Evolutionary conservation across 257 asterid genomes (phyloP), one percentile per base, ranked within the genome.

Genomic region (Nicotiana sylvestris): DNA sequence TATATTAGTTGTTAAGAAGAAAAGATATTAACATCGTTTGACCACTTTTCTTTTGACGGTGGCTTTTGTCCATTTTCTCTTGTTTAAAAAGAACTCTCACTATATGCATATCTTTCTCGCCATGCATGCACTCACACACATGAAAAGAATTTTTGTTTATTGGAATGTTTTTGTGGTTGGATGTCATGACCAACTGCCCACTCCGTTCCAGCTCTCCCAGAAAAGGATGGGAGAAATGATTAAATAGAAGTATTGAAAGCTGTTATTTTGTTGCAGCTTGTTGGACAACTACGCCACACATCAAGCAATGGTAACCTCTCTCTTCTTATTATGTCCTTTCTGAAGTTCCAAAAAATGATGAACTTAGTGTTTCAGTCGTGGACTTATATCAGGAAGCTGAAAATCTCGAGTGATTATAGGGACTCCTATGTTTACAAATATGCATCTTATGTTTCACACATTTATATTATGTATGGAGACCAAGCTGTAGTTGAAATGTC

Each of bases 221-320:
- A 39, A 32, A 46, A 61, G 17, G 12, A 61, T 8, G 62, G 76
- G 57, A 79, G 56, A 35, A 35, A 43, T 27, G 25, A 53, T 39
- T 2, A 2, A 80, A 25, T 65, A 46, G 9, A 81, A 81, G 61
- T 51, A 30, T 35, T 64, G 53, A 81, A 25, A 35, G 57, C 68
- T 39, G 46, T 66, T 18, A 51, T 17, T n/a, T n/a, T 49, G 82
- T 43, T 90, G 93, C 97, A 95, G 99, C 90, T 91, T 95, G 98
- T 91, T 95, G 99, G 99, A 89, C 67, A 82, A 87, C 91, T 80
- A 95, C 95, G 55, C 95, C 95, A 33, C 94, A 89, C 77, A 91
- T 95, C 84, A 90, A 89, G 66, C 93, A 95, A 87, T 95, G 99
- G 99, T 92, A 87, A 78, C 64, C 74, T 49, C 64, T 39, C 46